These are phyloP conservation scores for Moesziomyces sp. DNA, from an alignment of 1,284 basidiomycete species.

Conservation along the genomic window DNA sequence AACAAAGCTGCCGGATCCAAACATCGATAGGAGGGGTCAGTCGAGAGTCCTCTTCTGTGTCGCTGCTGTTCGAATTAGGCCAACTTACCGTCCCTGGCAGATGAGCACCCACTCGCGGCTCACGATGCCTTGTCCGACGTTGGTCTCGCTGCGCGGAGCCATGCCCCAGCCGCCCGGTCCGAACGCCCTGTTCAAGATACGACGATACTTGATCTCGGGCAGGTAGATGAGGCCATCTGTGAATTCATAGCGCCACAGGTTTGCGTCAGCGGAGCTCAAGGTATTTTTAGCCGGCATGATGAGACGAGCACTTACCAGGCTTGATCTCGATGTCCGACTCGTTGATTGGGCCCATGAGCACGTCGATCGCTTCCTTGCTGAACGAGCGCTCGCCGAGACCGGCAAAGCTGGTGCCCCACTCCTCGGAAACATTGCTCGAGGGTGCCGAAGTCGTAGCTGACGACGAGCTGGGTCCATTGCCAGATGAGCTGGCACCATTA, in stretches of 20 bases:
- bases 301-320: constrained; percentile 72
- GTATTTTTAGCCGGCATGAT: not conserved
- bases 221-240: constrained; percentile 90
- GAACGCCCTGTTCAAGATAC: constrained; percentile 91
- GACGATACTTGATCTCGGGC: constrained; percentile 97
- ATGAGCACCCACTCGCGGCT: constrained; percentile 94
- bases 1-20: constrained; percentile 75
- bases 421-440: constrained; percentile 31
- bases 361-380: constrained; percentile 77
- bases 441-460: constrained; percentile 9
- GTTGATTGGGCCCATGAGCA: constrained; percentile 80
- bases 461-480: constrained; percentile 8
- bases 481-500: not conserved
- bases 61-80: too few species aligned
- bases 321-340: constrained; percentile 89
- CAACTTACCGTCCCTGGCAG: constrained; percentile 83
- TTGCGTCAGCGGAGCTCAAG: not conserved
- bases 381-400: constrained; percentile 86
- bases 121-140: constrained; percentile 79
- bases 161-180: constrained; percentile 98
- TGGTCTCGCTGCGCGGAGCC: constrained; percentile 90
- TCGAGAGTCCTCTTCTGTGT: too few species aligned
- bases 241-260: too few species aligned
- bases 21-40: not conserved
- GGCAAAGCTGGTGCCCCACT: constrained; percentile 89